Percentiles rank a stretch among this genome's conserved stretches.
phyloP scores from a whole-genome alignment of 345 rosid species.

The Crucihimalaya himalaica region DNA sequence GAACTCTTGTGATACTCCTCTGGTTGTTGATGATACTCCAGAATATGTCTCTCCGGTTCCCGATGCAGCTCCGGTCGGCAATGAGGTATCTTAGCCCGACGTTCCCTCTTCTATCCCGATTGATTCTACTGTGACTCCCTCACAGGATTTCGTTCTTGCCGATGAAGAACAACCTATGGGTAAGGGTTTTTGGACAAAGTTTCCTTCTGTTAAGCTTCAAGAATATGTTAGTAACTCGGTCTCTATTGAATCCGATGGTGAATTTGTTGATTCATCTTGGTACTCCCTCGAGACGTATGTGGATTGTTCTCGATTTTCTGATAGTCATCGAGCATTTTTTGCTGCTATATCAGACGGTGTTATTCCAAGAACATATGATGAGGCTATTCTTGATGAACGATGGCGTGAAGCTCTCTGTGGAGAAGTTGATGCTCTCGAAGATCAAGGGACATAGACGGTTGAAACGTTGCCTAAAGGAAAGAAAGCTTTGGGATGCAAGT shows the following conservation, averaged over 20 bases:
- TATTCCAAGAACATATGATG: background rate
- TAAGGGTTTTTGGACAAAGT: background rate
- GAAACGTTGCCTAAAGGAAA: background rate
- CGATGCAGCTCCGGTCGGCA: no score
- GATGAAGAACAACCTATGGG: no score
- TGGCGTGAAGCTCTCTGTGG: background rate
- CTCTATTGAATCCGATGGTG: background rate
- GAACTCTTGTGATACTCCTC: no score
- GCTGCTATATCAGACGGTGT: background rate
- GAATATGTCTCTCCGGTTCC: no score
- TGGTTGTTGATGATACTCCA: no score
- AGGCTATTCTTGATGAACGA: background rate
- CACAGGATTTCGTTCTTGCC: no score
- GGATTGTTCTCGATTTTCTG: background rate
- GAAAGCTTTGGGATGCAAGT: background rate
- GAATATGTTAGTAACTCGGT: background rate
- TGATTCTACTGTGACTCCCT: no score
- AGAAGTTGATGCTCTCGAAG: background rate
- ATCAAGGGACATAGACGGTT: background rate
- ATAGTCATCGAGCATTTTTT: background rate
- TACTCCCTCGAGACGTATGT: background rate
- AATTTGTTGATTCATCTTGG: background rate
- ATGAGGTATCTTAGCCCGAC: no score
- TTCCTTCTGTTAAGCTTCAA: background rate
- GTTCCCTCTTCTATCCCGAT: no score